Conservation (phyloP, 2,329 filamentous ascomycete genomes). For the Arthrobotrys sphaeroides region DNA sequence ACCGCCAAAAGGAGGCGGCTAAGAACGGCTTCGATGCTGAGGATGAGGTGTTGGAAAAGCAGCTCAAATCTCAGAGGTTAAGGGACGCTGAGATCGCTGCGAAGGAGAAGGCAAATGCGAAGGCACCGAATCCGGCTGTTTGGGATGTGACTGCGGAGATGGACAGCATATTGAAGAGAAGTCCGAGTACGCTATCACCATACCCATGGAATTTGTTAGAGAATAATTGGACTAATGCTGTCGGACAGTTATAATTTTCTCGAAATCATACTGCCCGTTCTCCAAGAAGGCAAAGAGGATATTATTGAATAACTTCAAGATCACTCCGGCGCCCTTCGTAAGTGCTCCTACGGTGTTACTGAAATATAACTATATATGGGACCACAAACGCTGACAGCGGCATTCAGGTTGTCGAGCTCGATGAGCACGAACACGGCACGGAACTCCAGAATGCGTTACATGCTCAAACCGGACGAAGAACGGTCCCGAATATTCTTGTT, state of each 20-base stretch:
- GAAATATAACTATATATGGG: not conserved
- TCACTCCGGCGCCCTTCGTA: slow-evolving; percentile 75
- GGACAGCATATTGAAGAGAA: slow-evolving; percentile 80
- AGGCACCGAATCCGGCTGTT: slow-evolving; percentile 65
- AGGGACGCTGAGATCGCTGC: slow-evolving; percentile 75
- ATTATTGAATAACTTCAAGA: slow-evolving; percentile 83
- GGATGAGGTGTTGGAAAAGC: slow-evolving; percentile 66
- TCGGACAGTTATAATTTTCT: slow-evolving; percentile 85
- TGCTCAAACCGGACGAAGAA: slow-evolving; percentile 79
- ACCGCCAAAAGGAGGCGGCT: slow-evolving; percentile 64
- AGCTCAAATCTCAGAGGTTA: slow-evolving; percentile 70
- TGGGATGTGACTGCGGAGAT: slow-evolving; percentile 76
- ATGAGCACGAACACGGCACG: slow-evolving; percentile 78
- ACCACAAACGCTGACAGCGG: not conserved
- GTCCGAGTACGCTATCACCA: slow-evolving; percentile 72
- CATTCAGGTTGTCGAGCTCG: slow-evolving; percentile 81
- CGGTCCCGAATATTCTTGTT: slow-evolving; percentile 91
- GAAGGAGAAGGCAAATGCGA: slow-evolving; percentile 74
- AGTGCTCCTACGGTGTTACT: not conserved
- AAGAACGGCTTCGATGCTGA: slow-evolving; percentile 66
- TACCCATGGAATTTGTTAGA: not conserved
- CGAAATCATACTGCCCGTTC: slow-evolving; percentile 89
- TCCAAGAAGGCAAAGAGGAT: slow-evolving; percentile 86
- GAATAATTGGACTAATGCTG: slow-evolving; percentile 31
- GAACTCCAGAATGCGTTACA: slow-evolving; percentile 76